A percentile compares a stretch with the other conserved stretches of the same genome.
These are phyloP conservation scores for Yamadazyma laniorum DNA, from an alignment of 805 yeast genomes.

Conservation along the genomic window DNA sequence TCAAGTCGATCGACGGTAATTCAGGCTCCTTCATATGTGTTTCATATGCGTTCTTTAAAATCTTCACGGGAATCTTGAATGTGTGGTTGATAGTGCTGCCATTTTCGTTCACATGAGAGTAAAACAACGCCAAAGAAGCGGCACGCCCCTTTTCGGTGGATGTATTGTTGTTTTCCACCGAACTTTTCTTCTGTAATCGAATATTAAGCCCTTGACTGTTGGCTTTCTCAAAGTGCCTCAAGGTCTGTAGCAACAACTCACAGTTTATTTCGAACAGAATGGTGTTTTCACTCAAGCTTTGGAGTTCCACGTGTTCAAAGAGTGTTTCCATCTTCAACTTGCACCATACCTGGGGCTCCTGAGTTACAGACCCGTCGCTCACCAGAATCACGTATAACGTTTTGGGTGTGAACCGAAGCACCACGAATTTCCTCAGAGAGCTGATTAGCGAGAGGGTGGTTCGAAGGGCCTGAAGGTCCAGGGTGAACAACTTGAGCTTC, in stretches of 20 bases:
- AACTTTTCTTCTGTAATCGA: slow-evolving; percentile 48
- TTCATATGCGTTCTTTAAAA: slow-evolving; percentile 55
- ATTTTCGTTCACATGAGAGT: slow-evolving; percentile 44
- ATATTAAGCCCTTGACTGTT: slow-evolving; percentile 50
- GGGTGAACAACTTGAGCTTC: slow-evolving; percentile 14
- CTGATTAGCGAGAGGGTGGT: slow-evolving; percentile 9
- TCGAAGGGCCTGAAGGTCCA: slow-evolving; percentile 6
- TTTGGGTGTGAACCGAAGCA: slow-evolving; percentile 52
- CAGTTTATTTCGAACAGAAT: slow-evolving; percentile 61
- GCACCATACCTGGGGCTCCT: slow-evolving; percentile 71
- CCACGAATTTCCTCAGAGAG: slow-evolving; percentile 30
- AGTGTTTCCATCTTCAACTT: slow-evolving; percentile 45
- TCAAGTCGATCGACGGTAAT: slow-evolving; percentile 50
- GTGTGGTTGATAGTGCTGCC: slow-evolving; percentile 57
- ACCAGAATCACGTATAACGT: slow-evolving; percentile 51
- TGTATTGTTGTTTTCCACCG: slow-evolving; percentile 19
- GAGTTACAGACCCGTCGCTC: slow-evolving; percentile 32
- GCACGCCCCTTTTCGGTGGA: slow-evolving; percentile 30
- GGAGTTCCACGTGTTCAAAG: slow-evolving; percentile 51
- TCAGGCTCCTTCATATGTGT: slow-evolving; percentile 59
- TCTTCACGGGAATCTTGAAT: slow-evolving; percentile 67
- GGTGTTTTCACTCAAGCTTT: slow-evolving; percentile 50
- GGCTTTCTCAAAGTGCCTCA: slow-evolving; percentile 55
- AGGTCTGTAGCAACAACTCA: slow-evolving; percentile 57
- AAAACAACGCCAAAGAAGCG: slow-evolving; percentile 56